Base-by-base conservation (phyloP, 202 grass and related monocot genomes). In the Carex sylvatica region DNA sequence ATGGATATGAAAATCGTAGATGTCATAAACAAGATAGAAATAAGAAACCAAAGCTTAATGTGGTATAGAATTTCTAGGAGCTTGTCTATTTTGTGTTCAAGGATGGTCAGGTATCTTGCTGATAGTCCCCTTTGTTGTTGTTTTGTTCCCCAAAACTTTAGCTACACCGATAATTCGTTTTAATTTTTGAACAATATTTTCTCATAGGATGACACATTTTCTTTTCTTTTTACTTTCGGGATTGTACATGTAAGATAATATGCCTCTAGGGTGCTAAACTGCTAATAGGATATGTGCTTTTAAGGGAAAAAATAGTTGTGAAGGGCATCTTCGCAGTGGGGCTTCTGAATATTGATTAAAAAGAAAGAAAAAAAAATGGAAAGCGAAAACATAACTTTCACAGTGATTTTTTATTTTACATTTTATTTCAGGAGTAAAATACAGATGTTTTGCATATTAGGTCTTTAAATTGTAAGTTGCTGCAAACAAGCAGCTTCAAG, bases 51-150 rank as follows among this genome's bases (percentile, higher is more conserved):
- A 80, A 12, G 3, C 67, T 46, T 9, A 70, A 52, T 73, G 49
- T 9, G 51, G 2, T 31, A 15, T 75, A 2, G 49, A 52, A 53
- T 31, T 75, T 55, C 14, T 51, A 56, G 14, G 49, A 14, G 51
- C 26, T 76, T 76, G 51, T 56, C n/a, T 28, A 58, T 55, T 76
- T 54, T 56, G 9, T 5, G 15, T 56, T 76, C 51, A 56, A 30
- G 51, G 72, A 56, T 31, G 16, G 15, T 76, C 26, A 76, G 51
- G 72, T 31, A 76, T 55, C 51, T 56, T 76, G 72, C 72, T 76
- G 72, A 33, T 54, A 55, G 49, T 55, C 24, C 47, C 2, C 15
- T 75, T 46, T 46, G 9, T 46, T 33, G 2, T 53, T 9, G 7
- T 6, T 4, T 24, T 9, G 15, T n/a, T 68, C 12, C 8, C 5